Percentiles rank a stretch among this genome's conserved stretches.
Evolutionary conservation across 768 basidiomycete species (phyloP).

Genomic region (Lepiota brunneoincarnata): DNA sequence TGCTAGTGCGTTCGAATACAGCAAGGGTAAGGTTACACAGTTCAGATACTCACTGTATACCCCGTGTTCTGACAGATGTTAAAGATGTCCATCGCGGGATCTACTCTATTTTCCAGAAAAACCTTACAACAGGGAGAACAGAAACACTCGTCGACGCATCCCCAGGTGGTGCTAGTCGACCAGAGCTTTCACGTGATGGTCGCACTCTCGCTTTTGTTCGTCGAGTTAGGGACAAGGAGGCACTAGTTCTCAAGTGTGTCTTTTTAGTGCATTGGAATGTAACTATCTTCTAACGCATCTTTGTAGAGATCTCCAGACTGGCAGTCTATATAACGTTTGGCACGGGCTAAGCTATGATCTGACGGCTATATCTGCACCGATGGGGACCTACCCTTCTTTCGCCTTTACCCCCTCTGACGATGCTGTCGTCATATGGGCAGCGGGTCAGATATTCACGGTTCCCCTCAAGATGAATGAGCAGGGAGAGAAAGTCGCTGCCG

Average conservation of each 20-base stretch:
- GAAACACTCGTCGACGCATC: constrained; percentile 50
- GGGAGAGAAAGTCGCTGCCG: constrained; percentile 49
- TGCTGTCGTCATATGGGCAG: constrained; percentile 71
- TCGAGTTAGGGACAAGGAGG: constrained; percentile 70
- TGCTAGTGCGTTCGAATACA: constrained; percentile 48
- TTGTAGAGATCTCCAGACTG: constrained; percentile 61
- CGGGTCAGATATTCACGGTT: constrained; percentile 64
- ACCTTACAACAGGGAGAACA: constrained; percentile 54
- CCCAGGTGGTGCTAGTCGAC: constrained; percentile 74
- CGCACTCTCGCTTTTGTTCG: constrained; percentile 74
- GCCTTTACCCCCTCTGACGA: constrained; percentile 60
- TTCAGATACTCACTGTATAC: neutral
- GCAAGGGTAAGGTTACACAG: constrained; percentile 49
- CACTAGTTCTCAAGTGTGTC: constrained; percentile 65
- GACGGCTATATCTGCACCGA: constrained; percentile 62
- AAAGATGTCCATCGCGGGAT: constrained; percentile 69
- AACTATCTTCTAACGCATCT: neutral
- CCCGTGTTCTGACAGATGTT: neutral
- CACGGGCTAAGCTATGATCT: constrained; percentile 69
- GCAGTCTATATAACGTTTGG: constrained; percentile 64
- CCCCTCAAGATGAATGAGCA: constrained; percentile 49
- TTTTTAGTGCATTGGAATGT: neutral
- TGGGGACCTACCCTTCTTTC: constrained; percentile 80
- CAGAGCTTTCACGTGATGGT: constrained; percentile 66
- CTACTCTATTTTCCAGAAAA: constrained; percentile 67